Percentiles rank a stretch among this genome's conserved stretches.
Evolutionary conservation across 176 grass and related monocot species (phyloP).

Genomic region (Bonia amplexicaulis): DNA sequence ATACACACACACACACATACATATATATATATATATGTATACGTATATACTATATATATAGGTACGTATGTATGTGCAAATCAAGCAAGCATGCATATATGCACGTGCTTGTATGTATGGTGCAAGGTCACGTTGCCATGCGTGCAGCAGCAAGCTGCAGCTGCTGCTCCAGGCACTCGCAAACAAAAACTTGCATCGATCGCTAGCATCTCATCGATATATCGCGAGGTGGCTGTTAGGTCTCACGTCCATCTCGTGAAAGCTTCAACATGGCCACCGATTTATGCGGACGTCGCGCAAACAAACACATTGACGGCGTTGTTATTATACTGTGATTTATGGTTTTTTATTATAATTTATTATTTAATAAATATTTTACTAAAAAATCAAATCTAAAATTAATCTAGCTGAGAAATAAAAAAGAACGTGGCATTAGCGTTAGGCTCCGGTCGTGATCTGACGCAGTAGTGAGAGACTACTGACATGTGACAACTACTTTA

Average conservation of each 20-base stretch:
- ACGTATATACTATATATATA: no score
- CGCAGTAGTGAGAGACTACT: background rate
- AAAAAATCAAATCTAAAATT: no score
- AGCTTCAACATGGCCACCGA: conserved; percentile 19
- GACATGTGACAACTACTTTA: background rate
- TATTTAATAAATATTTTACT: no score
- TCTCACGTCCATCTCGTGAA: conserved; percentile 27
- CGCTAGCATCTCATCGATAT: background rate
- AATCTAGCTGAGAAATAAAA: no score
- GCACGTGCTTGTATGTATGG: background rate
- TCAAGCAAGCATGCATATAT: no score
- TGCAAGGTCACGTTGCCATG: background rate
- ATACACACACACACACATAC: background rate
- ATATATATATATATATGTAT: no score
- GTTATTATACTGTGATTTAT: no score
- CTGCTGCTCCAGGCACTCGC: background rate
- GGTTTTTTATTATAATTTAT: no score
- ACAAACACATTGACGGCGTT: background rate
- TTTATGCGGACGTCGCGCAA: background rate
- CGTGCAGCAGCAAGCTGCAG: background rate
- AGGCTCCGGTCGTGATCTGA: background rate
- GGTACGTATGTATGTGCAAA: background rate
- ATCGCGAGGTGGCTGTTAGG: conserved; percentile 10
- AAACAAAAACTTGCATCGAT: background rate
- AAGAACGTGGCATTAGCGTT: background rate